phyloP scores from a whole-genome alignment of 2,329 filamentous ascomycete species.

The Pestalotiopsis fici region DNA sequence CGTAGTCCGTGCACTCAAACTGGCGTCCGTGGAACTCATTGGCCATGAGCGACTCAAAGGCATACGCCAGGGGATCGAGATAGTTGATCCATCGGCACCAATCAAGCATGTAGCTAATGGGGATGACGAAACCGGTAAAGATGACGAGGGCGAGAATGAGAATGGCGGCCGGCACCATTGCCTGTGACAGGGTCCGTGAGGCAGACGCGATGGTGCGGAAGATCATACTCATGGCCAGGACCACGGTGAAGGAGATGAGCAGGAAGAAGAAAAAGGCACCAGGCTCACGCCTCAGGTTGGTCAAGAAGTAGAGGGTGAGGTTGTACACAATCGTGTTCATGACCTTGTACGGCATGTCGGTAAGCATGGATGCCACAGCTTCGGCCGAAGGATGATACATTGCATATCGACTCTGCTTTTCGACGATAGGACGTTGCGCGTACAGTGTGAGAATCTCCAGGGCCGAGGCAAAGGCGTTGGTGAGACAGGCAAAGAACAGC shows the following conservation, averaged over 20 bases:
- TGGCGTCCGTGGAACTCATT: slow-evolving; percentile 74
- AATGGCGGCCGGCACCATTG: slow-evolving; percentile 57
- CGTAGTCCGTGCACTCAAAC: slow-evolving; percentile 51
- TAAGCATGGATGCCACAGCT: slow-evolving; percentile 79
- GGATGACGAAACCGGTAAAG: slow-evolving; percentile 68
- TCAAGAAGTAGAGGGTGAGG: slow-evolving; percentile 81
- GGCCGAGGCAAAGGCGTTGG: slow-evolving; percentile 78
- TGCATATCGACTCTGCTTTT: slow-evolving; percentile 84
- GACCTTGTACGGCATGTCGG: slow-evolving; percentile 80
- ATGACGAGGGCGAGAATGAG: slow-evolving; percentile 65
- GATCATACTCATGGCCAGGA: slow-evolving; percentile 79
- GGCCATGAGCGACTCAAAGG: slow-evolving; percentile 76
- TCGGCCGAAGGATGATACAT: slow-evolving; percentile 87
- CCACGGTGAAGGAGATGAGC: slow-evolving; percentile 70
- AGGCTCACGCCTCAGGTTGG: slow-evolving; percentile 70
- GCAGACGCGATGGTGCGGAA: slow-evolving; percentile 76
- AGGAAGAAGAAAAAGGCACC: slow-evolving; percentile 83
- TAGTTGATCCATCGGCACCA: slow-evolving; percentile 85
- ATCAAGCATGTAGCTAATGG: slow-evolving; percentile 65
- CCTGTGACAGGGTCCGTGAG: slow-evolving; percentile 68
- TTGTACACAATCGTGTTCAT: slow-evolving; percentile 75
- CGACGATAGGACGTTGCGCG: slow-evolving; percentile 84
- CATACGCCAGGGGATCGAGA: slow-evolving; percentile 74
- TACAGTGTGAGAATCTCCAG: slow-evolving; percentile 83
- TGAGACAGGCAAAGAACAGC: slow-evolving; percentile 81